Percentiles rank a stretch among this genome's conserved stretches.
phyloP scores from a whole-genome alignment of 2,329 filamentous ascomycete genomes.

The Beauveria asiatica region DNA sequence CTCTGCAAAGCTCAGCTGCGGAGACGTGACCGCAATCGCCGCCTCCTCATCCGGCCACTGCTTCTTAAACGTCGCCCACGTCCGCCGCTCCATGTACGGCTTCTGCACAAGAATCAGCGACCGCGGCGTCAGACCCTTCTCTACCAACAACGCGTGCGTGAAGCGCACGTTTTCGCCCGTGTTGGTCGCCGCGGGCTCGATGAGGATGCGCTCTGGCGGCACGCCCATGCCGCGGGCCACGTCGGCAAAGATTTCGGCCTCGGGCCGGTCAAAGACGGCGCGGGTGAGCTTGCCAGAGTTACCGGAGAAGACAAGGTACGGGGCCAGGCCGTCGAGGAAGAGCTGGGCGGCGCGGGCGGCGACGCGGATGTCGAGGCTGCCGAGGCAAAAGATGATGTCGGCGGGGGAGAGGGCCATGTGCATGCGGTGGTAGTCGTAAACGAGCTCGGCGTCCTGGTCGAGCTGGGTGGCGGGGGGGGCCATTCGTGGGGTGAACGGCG shows the following conservation, averaged over 20 bases:
- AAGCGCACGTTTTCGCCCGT: constrained; percentile 41
- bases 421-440: constrained; percentile 38
- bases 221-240: constrained; percentile 33
- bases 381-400: constrained; percentile 38
- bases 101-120: constrained; percentile 38
- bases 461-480: neutral
- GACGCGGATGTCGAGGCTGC: constrained; percentile 38
- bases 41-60: constrained; percentile 33
- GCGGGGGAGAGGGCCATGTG: constrained; percentile 26
- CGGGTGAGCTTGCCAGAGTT: constrained; percentile 32
- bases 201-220: constrained; percentile 27
- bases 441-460: constrained; percentile 25
- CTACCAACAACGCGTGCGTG: constrained; percentile 27
- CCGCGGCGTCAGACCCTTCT: constrained; percentile 18
- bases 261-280: constrained; percentile 29
- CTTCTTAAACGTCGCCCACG: constrained; percentile 37
- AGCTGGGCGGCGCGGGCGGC: constrained; percentile 33
- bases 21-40: constrained; percentile 32
- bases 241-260: constrained; percentile 34
- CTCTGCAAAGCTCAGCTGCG: constrained; percentile 28
- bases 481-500: neutral
- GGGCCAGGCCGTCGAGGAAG: constrained; percentile 30
- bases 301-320: constrained; percentile 36
- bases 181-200: constrained; percentile 33
- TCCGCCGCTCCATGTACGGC: constrained; percentile 39